Evolutionary conservation across 2,329 filamentous ascomycete species (phyloP), one percentile per base, ranked within the genome.

Genomic region (Fusarium sp.): DNA sequence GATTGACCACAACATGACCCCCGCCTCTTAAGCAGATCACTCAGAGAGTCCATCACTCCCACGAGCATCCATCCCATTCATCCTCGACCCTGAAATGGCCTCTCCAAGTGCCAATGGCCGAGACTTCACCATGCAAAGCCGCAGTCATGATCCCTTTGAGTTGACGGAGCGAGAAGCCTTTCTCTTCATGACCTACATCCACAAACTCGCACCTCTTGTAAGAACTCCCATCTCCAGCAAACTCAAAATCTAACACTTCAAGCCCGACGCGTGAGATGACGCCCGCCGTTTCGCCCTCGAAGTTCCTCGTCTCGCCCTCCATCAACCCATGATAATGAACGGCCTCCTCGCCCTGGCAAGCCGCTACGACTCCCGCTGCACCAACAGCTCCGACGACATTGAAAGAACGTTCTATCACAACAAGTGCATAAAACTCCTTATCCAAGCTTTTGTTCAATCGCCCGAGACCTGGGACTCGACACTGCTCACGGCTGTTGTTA

Each of bases 381-480:
- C 20, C 11, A 48, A 50, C 16, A 26, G 9, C 20, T 20, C 31
- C 13, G n/a, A 33, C 28, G 45, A 48, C 4, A n/a, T 65, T 0
- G 63, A 66, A 13, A 58, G 61, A n/a, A 66, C 42, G 7, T 65
- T 42, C 18, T 66, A 66, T 14, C 63, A 66, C 4, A 65, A 38
- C 10, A 65, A 65, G 1, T 65, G 51, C 3, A 65, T 66, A 7
- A 45, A 38, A 0, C 26, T 66, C 0, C 63, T 66, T 1, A 66
- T 66, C 7, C 3, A 38, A 4, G 61, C 63, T 0, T 66, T 66
- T 1, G 20, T 31, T 3, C 11, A 58, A 12, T 42, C 63, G 1
- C 22, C 57, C 0, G 38, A 38, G 6, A 65, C 61, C 0, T 66
- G 63, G 63, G 61, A 66, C 14, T 35, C 61, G 0, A 65, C 61